Conservation (phyloP, 2,329 filamentous ascomycete genomes). For the Botrytis paeoniae region DNA sequence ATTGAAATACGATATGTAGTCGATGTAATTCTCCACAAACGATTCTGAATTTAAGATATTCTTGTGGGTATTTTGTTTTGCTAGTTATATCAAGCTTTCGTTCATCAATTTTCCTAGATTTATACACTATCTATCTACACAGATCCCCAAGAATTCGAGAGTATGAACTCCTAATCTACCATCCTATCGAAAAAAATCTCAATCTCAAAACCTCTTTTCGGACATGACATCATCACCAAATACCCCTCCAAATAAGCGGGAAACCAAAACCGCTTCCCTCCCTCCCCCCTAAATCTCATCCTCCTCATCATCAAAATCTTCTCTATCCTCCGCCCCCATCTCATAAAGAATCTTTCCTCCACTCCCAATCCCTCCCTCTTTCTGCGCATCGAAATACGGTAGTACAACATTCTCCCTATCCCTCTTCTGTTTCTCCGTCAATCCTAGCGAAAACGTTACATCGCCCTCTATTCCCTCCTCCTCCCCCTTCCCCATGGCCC, state of each 20-base stretch:
- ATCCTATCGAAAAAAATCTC: background rate
- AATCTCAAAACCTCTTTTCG: background rate
- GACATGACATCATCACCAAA: background rate
- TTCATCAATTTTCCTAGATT: background rate
- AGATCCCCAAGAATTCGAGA: background rate
- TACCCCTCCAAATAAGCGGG: background rate
- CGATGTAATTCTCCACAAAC: no score
- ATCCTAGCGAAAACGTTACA: slow-evolving; percentile 78
- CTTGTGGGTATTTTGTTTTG: no score
- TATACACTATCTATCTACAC: background rate
- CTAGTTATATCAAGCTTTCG: no score
- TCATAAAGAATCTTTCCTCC: slow-evolving; percentile 94
- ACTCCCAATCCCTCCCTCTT: slow-evolving; percentile 71
- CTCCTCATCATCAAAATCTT: slow-evolving; percentile 94
- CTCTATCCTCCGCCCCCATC: slow-evolving; percentile 94
- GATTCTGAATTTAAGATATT: no score
- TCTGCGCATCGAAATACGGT: slow-evolving; percentile 96
- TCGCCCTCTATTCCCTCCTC: slow-evolving; percentile 51
- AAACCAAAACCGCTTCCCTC: background rate
- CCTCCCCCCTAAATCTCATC: slow-evolving; percentile 36
- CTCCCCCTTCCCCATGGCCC: slow-evolving; percentile 31
- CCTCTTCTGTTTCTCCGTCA: slow-evolving; percentile 86
- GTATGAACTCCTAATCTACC: background rate
- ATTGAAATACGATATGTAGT: no score
- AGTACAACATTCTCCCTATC: slow-evolving; percentile 87